Base-by-base conservation (phyloP, 2,329 filamentous ascomycete species). In the Paraphaeosphaeria minitans region DNA sequence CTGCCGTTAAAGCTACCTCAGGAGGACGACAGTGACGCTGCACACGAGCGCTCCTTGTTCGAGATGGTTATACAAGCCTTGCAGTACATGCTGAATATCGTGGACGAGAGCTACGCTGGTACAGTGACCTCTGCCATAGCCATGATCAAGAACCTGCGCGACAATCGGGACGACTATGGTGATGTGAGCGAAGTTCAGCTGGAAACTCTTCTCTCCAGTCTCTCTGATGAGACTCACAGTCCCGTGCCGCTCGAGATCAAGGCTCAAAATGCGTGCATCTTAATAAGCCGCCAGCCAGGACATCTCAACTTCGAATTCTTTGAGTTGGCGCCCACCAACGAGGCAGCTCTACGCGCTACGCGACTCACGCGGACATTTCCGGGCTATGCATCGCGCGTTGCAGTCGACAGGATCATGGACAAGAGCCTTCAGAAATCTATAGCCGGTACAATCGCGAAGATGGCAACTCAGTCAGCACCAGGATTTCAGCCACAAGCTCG, bases 1-100 rank as follows among this genome's bases (percentile, higher is more conserved):
- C 74, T 84, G 1, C 82, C 81, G 0, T 78, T 80, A 2, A 73
- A 79, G 37, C 67, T 83, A 0, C 81, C 81, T 0, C 74, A 81
- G 48, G 29, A 55, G 2, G 35, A 69, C 21, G 75, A 78, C 33
- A 45, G 33, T 1, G n/a, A 58, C 39, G 21, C 33, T 2, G 4
- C 22, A 0, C 19, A 52, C 33, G 60, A 65, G 41, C 13, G 6
- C 3, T n/a, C 8, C 8, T 54, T 65, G 1, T 46, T 65, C 13
- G 39, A 54, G 1, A 54, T 27, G 1, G 53, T 42, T 9, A 53
- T 39, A 3, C 6, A 8, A 3, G 53, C 45, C 19, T 12, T 49
- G 8, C 1, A 19, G 4, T 4, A 22, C 2, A n/a, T 43, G 27
- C 35, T 13, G 10, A 13, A n/a, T 24, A 14, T 3, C 12, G 3